Conservation (phyloP, 1,139 yeast genomes). For the Taphrina confusa region DNA sequence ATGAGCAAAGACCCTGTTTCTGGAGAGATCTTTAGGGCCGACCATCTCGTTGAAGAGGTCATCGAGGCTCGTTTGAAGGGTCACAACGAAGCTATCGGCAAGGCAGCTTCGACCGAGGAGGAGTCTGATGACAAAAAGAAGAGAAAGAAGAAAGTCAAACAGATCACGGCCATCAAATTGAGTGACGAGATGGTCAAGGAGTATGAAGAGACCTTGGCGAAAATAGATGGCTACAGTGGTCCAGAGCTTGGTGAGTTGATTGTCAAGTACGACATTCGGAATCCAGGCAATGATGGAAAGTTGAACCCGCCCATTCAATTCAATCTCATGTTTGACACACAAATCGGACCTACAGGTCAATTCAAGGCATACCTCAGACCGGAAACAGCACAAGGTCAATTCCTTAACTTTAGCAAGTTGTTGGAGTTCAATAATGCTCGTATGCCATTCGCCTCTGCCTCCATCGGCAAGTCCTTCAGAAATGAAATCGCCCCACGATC, state of each 20-base stretch:
- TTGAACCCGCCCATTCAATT: slow-evolving; percentile 91
- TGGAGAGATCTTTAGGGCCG: slow-evolving; percentile 98
- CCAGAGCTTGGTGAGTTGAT: slow-evolving; percentile 87
- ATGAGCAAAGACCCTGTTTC: slow-evolving; percentile 95
- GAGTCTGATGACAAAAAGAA: slow-evolving; percentile 67
- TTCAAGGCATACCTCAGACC: slow-evolving; percentile 95
- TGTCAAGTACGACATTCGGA: slow-evolving; percentile 73
- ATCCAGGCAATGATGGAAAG: slow-evolving; percentile 85
- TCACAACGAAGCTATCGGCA: slow-evolving; percentile 91
- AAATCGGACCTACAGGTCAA: slow-evolving; percentile 97
- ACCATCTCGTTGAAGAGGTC: slow-evolving; percentile 96
- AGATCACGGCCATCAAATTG: slow-evolving; percentile 81
- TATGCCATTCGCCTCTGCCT: slow-evolving; percentile 99
- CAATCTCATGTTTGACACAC: slow-evolving; percentile 98
- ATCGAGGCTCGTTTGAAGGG: slow-evolving; percentile 94
- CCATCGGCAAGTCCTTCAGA: slow-evolving; percentile 97
- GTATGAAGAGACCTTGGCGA: slow-evolving; percentile 80
- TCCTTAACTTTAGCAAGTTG: slow-evolving; percentile 88
- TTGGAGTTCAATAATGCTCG: slow-evolving; percentile 92
- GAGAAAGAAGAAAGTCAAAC: slow-evolving; percentile 93
- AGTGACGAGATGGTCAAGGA: slow-evolving; percentile 77
- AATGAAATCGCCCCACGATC: slow-evolving; percentile 98
- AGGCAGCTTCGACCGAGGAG: slow-evolving; percentile 57
- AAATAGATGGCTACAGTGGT: slow-evolving; percentile 93
- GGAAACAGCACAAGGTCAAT: slow-evolving; percentile 99